Conservation (phyloP, 2,329 filamentous ascomycete genomes). For the Botrytis porri region DNA sequence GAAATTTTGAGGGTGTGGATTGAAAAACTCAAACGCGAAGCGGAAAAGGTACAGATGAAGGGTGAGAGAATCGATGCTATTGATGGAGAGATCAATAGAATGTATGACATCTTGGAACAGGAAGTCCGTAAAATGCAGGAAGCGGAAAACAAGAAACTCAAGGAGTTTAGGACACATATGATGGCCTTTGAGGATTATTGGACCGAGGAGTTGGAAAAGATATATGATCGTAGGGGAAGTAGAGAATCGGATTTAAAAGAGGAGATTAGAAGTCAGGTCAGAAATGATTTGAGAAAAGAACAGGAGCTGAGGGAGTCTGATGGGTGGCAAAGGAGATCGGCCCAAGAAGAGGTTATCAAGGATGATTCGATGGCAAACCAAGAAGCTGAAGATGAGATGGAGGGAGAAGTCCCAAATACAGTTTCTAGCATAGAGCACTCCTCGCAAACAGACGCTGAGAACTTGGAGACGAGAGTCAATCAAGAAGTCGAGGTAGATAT, state of each 20-base stretch:
- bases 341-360: neutral
- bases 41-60: neutral
- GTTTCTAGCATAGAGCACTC: neutral
- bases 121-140: neutral
- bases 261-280: accelerated
- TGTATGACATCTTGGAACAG: neutral
- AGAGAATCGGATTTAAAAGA: neutral
- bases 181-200: neutral
- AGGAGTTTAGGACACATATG: neutral
- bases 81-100: neutral
- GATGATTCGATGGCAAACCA: neutral
- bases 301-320: neutral
- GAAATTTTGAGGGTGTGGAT: neutral
- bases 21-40: neutral
- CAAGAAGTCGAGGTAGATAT: neutral
- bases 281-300: neutral
- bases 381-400: neutral
- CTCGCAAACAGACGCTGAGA: neutral
- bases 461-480: neutral
- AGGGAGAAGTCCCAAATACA: neutral
- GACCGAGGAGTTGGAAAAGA: neutral
- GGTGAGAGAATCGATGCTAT: neutral
- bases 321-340: neutral
- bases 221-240: neutral
- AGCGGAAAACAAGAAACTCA: neutral